Evolutionary conservation across 306 rosid species (phyloP).

Genomic region (Dalbergia cochinchinensis): DNA sequence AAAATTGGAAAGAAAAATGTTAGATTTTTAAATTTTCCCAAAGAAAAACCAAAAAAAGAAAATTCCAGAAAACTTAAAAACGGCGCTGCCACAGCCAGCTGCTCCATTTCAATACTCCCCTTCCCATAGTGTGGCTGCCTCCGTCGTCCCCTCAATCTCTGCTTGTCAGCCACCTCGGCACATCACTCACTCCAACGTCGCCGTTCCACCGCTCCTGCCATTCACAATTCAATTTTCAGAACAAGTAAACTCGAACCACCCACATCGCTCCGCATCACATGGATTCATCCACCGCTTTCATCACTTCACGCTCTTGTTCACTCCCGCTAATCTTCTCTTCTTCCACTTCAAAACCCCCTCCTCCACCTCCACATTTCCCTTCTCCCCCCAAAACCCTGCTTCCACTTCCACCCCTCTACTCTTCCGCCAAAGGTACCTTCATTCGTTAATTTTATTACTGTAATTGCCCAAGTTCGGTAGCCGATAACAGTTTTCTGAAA

Average conservation of each 20-base stretch:
- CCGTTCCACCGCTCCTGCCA: background rate
- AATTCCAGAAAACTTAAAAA: too few relatives aligned
- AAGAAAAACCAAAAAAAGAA: too few relatives aligned
- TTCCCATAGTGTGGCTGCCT: too few relatives aligned
- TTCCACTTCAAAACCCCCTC: background rate
- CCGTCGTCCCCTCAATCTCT: too few relatives aligned
- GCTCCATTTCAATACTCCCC: too few relatives aligned
- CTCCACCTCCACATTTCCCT: background rate
- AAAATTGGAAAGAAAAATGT: too few relatives aligned
- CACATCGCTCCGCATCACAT: background rate
- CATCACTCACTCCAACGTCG: background rate
- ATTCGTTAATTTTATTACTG: background rate
- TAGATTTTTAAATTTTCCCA: too few relatives aligned
- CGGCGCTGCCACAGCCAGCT: too few relatives aligned
- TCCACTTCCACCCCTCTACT: slow-evolving; percentile 38
- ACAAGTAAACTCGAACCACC: background rate
- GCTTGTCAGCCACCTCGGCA: too few relatives aligned
- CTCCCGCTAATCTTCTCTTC: slow-evolving; percentile 31
- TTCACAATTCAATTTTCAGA: background rate
- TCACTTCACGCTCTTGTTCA: slow-evolving; percentile 41
- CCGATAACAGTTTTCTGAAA: background rate
- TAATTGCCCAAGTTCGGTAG: background rate
- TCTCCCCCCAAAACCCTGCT: slow-evolving; percentile 38
- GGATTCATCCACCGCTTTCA: slow-evolving; percentile 39
- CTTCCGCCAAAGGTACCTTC: slow-evolving; percentile 34